These are phyloP conservation scores for Licmophora abbreviata DNA, from an alignment of 108 stramenopile species.

Conservation along the genomic window DNA sequence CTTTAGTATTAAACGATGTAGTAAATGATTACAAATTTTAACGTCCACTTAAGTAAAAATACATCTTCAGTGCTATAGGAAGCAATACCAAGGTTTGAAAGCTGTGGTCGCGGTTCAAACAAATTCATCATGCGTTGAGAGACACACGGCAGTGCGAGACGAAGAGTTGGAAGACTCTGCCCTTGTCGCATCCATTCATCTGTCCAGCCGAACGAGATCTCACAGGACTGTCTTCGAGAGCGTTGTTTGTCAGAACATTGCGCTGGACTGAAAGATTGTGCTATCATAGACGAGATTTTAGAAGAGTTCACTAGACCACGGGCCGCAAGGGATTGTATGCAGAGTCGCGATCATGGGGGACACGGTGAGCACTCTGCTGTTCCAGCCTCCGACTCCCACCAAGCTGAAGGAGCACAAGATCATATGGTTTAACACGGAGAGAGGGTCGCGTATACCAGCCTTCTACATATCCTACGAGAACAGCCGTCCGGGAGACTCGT, in stretches of 20 bases:
- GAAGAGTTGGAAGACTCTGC: no score
- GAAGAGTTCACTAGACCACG: neutral
- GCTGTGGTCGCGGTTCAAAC: no score
- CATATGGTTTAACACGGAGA: constrained; percentile 76
- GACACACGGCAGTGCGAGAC: no score
- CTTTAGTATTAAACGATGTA: no score
- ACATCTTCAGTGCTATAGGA: no score
- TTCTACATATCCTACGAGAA: constrained; percentile 72
- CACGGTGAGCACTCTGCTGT: constrained; percentile 76
- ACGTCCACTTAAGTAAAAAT: no score
- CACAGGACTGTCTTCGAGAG: neutral
- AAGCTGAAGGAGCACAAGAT: constrained; percentile 88
- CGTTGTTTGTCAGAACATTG: neutral
- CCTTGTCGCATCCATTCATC: no score
- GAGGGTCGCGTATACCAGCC: constrained; percentile 67
- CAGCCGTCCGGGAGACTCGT: constrained; percentile 27
- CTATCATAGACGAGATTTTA: neutral
- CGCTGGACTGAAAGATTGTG: neutral
- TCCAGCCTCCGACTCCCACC: constrained; percentile 84
- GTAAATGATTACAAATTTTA: no score
- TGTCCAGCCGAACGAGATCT: neutral
- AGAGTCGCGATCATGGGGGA: constrained; percentile 55
- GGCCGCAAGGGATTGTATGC: no score
- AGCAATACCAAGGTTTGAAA: no score
- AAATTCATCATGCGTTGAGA: no score